Evolutionary conservation across 75 land plant species (phyloP), one percentile per base, ranked within the genome.

Genomic region (Adiantum capillusveneris): DNA sequence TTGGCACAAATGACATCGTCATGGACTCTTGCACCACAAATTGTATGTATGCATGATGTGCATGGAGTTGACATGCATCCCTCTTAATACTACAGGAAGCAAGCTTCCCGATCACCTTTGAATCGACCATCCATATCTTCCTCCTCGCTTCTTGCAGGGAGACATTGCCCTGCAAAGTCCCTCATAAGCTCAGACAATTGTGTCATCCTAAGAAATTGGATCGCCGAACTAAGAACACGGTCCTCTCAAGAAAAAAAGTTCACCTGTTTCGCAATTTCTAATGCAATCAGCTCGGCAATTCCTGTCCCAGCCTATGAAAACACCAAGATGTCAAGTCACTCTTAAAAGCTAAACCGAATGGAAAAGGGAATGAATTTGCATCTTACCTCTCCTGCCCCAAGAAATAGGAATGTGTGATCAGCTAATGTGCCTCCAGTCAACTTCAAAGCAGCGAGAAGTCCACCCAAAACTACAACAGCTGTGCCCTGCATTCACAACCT

Each of bases 341-440:
- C n/a, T n/a, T n/a, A n/a, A n/a, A n/a, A n/a, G n/a, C n/a, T n/a
- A n/a, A n/a, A n/a, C n/a, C n/a, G n/a, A n/a, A n/a, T n/a, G n/a
- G n/a, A n/a, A n/a, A n/a, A n/a, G n/a, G n/a, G n/a, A n/a, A n/a
- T n/a, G n/a, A n/a, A 25, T 11, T 19, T 24, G 55, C 2, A 19
- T 22, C 55, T 24, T 49, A 89, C 98, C 75, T 94, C 98, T 49
- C 98, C 96, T 70, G 98, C 98, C 60, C 98, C 98, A 54, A 89
- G 85, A 64, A 94, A 94, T 19, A 94, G 70, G 68, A 83, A 89
- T 45, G 66, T 89, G 39, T 89, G 98, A 42, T 94, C 98, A 48
- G 88, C 85, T 54, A 94, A 69, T 11, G 85, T 73, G 31, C 96
- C 91, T 25, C 96, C 96, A 45, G 83, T 62, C 51, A 86, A 36